phyloP scores from a whole-genome alignment of 1,284 basidiomycete species.

The Cutaneotrichosporon cavernicola region DNA sequence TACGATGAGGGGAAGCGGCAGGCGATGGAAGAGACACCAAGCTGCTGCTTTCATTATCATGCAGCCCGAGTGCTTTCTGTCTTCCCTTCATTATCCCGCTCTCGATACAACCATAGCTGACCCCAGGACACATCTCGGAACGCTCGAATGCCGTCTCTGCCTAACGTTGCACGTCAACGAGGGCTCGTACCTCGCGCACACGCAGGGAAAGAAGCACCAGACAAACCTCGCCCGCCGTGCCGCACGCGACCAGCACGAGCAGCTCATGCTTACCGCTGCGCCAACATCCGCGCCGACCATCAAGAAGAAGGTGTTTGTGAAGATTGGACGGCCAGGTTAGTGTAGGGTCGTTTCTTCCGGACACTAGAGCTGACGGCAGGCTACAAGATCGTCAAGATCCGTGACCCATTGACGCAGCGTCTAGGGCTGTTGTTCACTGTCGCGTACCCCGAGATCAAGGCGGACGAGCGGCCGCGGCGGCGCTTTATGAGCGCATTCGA shows the following conservation, averaged over 20 bases:
- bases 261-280: slow-evolving; percentile 76
- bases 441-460: slow-evolving; percentile 90
- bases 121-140: slow-evolving; percentile 82
- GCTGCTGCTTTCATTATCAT: not conserved
- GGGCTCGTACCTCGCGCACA: slow-evolving; percentile 98
- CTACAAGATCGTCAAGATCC: slow-evolving; percentile 57
- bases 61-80: not conserved
- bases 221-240: slow-evolving; percentile 96
- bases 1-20: not conserved
- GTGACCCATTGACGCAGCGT: slow-evolving; percentile 56
- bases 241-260: slow-evolving; percentile 91
- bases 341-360: slow-evolving; percentile 9
- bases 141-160: slow-evolving; percentile 96
- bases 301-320: slow-evolving; percentile 90
- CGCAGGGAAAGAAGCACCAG: slow-evolving; percentile 99
- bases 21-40: not conserved
- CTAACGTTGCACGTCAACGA: slow-evolving; percentile 98
- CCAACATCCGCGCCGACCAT: slow-evolving; percentile 60
- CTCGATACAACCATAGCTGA: not conserved
- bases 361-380: slow-evolving; percentile 24
- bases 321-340: slow-evolving; percentile 79
- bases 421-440: slow-evolving; percentile 94
- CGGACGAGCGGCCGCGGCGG: slow-evolving; percentile 76
- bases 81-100: not conserved
- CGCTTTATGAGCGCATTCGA: slow-evolving; percentile 99